phyloP scores from a whole-genome alignment of 106 monocot species.

The Apostasia shenzhenica region DNA sequence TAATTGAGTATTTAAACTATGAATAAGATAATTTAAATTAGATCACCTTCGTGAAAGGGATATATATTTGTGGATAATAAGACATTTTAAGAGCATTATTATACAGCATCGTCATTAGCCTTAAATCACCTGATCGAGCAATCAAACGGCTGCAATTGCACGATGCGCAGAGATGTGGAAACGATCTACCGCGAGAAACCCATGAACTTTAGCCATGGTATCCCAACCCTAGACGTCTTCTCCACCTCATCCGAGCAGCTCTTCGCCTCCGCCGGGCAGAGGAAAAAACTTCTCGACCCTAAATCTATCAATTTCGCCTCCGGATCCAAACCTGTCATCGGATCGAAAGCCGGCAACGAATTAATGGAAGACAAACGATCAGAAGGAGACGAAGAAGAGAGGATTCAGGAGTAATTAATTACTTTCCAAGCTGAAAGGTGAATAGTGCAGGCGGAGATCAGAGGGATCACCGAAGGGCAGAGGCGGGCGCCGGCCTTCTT shows the following conservation, averaged over 20 bases:
- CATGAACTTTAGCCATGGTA: slow-evolving; percentile 40
- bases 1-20: too few species aligned
- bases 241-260: slow-evolving; percentile 22
- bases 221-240: slow-evolving; percentile 15
- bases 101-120: too few species aligned
- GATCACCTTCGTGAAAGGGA: too few species aligned
- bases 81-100: too few species aligned
- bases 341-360: neutral
- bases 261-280: slow-evolving; percentile 33
- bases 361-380: neutral
- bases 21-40: too few species aligned
- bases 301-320: slow-evolving; percentile 50
- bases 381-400: neutral
- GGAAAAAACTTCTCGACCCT: slow-evolving; percentile 75
- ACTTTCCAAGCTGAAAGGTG: slow-evolving; percentile 74
- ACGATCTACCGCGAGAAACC: slow-evolving; percentile 23
- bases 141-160: too few species aligned
- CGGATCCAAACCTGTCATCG: slow-evolving; percentile 36
- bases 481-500: slow-evolving; percentile 58
- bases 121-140: too few species aligned
- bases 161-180: too few species aligned
- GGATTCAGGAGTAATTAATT: neutral
- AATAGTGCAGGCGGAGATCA: slow-evolving; percentile 69
- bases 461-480: slow-evolving; percentile 31
- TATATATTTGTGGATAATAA: too few species aligned